These are phyloP conservation scores for Aphelidium insulamus DNA, from an alignment of 371 early-diverging fungal species.

Conservation along the genomic window DNA sequence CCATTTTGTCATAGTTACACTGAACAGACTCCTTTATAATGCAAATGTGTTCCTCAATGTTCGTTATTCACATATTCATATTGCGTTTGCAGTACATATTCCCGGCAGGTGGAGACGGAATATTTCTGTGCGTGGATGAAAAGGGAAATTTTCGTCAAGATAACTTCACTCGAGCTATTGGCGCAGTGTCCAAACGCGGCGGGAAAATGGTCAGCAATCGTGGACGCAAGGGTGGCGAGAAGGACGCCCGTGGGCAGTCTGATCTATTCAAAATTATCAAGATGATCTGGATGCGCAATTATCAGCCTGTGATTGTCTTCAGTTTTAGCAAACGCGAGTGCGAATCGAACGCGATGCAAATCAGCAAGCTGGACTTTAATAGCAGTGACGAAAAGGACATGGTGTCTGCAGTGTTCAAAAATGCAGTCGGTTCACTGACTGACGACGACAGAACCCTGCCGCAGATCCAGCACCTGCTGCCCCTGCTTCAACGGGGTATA, in stretches of 20 bases:
- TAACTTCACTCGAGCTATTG: conserved; percentile 76
- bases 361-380: conserved; percentile 88
- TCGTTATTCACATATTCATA: too few relatives aligned
- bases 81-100: conserved; percentile 93
- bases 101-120: conserved; percentile 80
- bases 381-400: conserved; percentile 67
- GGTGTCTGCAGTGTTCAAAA: conserved; percentile 71
- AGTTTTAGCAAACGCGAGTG: conserved; percentile 94
- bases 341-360: conserved; percentile 73
- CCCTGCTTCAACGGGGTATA: conserved; percentile 87
- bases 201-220: conserved; percentile 22
- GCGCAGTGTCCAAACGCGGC: conserved; percentile 30
- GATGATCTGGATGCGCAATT: conserved; percentile 80
- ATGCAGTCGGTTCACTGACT: conserved; percentile 69
- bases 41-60: too few relatives aligned
- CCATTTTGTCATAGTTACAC: too few relatives aligned
- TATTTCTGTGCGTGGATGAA: conserved; percentile 89
- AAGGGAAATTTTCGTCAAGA: conserved; percentile 82
- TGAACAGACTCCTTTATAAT: too few relatives aligned
- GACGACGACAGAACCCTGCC: conserved; percentile 89
- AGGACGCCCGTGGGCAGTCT: conserved; percentile 21
- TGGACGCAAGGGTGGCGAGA: conserved; percentile 27
- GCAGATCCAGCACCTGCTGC: conserved; percentile 85
- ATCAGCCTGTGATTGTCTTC: conserved; percentile 98
- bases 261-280: conserved; percentile 85